Evolutionary conservation across 1,284 basidiomycete genomes (phyloP), one percentile per base, ranked within the genome.

Genomic region (Rugosomyces carneus): DNA sequence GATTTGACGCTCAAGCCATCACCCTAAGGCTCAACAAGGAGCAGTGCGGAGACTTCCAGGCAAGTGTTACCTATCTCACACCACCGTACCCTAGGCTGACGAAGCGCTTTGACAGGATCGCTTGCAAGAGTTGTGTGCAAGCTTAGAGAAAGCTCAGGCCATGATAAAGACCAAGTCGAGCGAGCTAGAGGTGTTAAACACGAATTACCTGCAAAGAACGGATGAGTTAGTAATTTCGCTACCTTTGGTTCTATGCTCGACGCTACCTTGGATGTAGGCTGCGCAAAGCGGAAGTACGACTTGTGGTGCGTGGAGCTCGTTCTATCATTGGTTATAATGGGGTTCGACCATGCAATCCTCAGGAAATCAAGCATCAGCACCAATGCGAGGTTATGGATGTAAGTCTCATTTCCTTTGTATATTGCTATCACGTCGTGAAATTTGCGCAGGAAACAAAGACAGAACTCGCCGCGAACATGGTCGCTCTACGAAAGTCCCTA

Each of bases 1-100:
- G 78, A n/a, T 76, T 76, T 45, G 78, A 81, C 13, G 72, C 79
- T 13, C 79, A 81, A 52, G 58, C 68, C 0, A 61, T 76, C 9
- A 74, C 73, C 5, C 56, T 79, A 37, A 65, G 69, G 29, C 57
- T 78, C 15, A 68, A 73, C 13, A 78, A 77, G 53, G 78, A 81
- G 48, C 66, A 73, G 15, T 62, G 69, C 21, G 75, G 70, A 1
- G 77, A 81, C 54, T 51, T 75, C 15, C 80, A 81, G 68, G 79
- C 79, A 19, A 42, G 45, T 54, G 37, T 10, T n/a, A n/a, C n/a
- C n/a, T n/a, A n/a, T n/a, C n/a, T n/a, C n/a, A n/a, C n/a, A n/a
- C n/a, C n/a, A n/a, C n/a, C n/a, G n/a, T n/a, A n/a, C n/a, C n/a
- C n/a, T n/a, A n/a, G n/a, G n/a, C n/a, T n/a, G n/a, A n/a, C n/a